Evolutionary conservation across 2,329 filamentous ascomycete genomes (phyloP).

Genomic region (Aspergillus texensis): DNA sequence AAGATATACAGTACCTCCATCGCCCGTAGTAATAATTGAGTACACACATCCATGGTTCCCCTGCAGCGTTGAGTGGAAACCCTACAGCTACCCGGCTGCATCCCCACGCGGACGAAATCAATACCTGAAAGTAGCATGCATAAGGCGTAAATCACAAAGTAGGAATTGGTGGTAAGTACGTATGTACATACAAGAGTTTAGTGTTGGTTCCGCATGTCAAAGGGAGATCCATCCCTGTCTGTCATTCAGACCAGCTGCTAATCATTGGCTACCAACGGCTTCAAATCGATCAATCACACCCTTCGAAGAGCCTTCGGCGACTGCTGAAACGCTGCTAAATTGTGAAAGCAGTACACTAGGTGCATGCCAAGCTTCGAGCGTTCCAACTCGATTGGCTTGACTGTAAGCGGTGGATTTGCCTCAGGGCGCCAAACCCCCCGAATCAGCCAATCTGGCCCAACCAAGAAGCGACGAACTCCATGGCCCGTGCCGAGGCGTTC

Average conservation of each 20-base stretch:
- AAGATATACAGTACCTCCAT: too few relatives aligned
- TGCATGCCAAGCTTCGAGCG: slow-evolving; percentile 29
- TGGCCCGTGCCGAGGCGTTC: too few relatives aligned
- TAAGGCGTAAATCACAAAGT: not conserved
- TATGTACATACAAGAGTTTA: not conserved
- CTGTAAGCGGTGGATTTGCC: slow-evolving; percentile 3
- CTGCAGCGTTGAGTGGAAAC: not conserved
- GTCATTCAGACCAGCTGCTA: not conserved
- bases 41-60: not conserved
- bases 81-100: not conserved
- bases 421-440: slow-evolving; percentile 7
- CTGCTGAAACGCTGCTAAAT: slow-evolving; percentile 18
- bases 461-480: slow-evolving; percentile 2
- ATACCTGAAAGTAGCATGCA: not conserved
- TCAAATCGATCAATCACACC: slow-evolving; percentile 1
- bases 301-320: slow-evolving; percentile 10
- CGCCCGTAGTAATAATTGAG: not conserved
- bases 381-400: slow-evolving; percentile 8
- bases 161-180: not conserved
- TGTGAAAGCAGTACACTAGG: slow-evolving; percentile 12
- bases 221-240: not conserved
- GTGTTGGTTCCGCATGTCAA: not conserved
- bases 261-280: slow-evolving; percentile 13
- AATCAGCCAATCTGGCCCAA: slow-evolving; percentile 11
- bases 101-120: not conserved